Percentiles rank a stretch among this genome's conserved stretches.
Evolutionary conservation across 2,329 filamentous ascomycete genomes (phyloP).

Genomic region (Fusarium neocosmosporiellum): DNA sequence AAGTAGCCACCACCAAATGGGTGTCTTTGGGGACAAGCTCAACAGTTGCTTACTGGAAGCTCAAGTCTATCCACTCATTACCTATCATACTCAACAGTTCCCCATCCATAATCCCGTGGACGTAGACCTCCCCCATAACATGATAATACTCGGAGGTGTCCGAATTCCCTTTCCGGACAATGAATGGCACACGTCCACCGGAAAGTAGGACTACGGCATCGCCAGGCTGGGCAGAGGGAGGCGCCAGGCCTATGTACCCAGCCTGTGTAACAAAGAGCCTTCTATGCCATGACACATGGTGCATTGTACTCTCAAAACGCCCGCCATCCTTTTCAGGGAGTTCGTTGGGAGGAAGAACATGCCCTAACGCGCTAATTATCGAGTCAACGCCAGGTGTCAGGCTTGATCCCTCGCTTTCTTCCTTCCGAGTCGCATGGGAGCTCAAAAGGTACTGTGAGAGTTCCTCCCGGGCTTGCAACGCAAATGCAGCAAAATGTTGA

Average conservation of each 20-base stretch:
- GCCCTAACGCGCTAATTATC: not conserved
- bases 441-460: not conserved
- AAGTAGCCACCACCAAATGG: not conserved
- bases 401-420: not conserved
- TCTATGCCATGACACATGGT: not conserved
- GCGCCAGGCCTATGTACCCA: not conserved
- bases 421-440: not conserved
- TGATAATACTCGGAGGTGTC: not conserved
- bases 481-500: not conserved
- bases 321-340: too few relatives aligned
- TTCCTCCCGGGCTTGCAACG: not conserved
- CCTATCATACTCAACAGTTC: not conserved
- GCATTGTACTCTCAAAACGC: not conserved
- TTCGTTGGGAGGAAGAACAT: not conserved
- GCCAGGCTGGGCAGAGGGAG: not conserved
- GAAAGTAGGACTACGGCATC: not conserved
- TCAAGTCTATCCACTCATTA: not conserved
- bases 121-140: not conserved
- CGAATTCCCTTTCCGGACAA: not conserved
- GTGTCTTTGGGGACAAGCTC: too few relatives aligned
- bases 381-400: not conserved
- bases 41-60: not conserved
- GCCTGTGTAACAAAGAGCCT: not conserved
- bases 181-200: not conserved
- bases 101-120: not conserved